A percentile compares a stretch with the other conserved stretches of the same genome.
Conservation (phyloP, 805 yeast genomes). For the Saturnispora dispora region DNA sequence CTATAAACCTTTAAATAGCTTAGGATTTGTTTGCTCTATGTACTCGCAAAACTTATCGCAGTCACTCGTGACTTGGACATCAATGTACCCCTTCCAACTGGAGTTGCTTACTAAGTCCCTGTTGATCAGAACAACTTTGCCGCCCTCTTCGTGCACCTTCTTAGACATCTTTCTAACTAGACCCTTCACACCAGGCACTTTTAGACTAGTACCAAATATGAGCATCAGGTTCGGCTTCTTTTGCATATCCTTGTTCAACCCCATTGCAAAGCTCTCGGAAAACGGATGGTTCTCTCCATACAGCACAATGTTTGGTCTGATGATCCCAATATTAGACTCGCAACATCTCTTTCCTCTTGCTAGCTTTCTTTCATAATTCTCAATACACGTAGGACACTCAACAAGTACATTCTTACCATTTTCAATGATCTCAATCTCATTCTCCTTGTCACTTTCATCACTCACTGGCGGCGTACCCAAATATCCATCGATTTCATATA, state of each 20-base stretch:
- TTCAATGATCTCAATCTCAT: constrained; percentile 2
- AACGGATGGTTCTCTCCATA: constrained; percentile 94
- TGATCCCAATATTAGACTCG: constrained; percentile 61
- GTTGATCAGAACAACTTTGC: constrained; percentile 70
- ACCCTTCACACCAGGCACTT: constrained; percentile 81
- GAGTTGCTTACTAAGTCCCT: constrained; percentile 51
- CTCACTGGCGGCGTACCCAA: constrained; percentile 4
- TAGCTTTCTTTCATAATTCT: constrained; percentile 45
- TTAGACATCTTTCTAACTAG: constrained; percentile 62
- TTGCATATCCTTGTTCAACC: constrained; percentile 55
- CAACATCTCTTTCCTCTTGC: constrained; percentile 66
- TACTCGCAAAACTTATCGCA: constrained; percentile 73
- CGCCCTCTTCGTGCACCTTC: constrained; percentile 65
- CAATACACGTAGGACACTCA: constrained; percentile 62
- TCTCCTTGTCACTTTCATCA: constrained; percentile 7
- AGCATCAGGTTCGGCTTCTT: constrained; percentile 67
- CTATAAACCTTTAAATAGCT: constrained; percentile 27
- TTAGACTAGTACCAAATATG: constrained; percentile 89
- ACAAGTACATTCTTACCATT: constrained; percentile 41
- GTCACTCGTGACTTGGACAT: constrained; percentile 69
- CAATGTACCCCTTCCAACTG: constrained; percentile 64
- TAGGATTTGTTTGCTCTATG: constrained; percentile 48
- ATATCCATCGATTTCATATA: neutral
- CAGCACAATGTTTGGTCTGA: constrained; percentile 83
- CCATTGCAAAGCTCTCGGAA: constrained; percentile 67